Conservation (phyloP, 768 basidiomycete species). For the Boletus bicolor region DNA sequence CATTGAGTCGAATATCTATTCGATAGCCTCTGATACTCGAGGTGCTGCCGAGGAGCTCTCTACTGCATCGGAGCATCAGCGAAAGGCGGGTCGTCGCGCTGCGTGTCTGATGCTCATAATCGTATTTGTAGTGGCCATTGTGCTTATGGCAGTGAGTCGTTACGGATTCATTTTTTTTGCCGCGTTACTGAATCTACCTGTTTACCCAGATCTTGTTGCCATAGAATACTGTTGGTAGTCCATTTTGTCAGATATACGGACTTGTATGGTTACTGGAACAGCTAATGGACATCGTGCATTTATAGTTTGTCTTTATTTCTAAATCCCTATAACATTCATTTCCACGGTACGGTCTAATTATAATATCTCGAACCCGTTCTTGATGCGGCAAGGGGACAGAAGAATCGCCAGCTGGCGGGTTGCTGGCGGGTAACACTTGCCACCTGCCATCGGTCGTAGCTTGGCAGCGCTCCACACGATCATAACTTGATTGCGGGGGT, state of each 20-base stretch:
- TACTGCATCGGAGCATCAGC: slow-evolving; percentile 90
- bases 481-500: too few relatives aligned
- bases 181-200: background rate
- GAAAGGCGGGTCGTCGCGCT: slow-evolving; percentile 87
- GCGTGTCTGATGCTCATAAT: slow-evolving; percentile 88
- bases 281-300: slow-evolving; percentile 15
- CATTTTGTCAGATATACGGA: background rate
- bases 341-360: background rate
- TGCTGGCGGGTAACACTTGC: background rate
- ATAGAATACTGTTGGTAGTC: slow-evolving; percentile 8
- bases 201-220: slow-evolving; percentile 24
- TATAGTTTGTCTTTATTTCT: slow-evolving; percentile 27
- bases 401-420: background rate
- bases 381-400: background rate
- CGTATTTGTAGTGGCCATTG: slow-evolving; percentile 80
- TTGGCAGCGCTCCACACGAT: background rate
- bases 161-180: background rate
- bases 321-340: slow-evolving; percentile 15
- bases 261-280: slow-evolving; percentile 8
- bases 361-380: background rate
- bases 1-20: slow-evolving; percentile 90
- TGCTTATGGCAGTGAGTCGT: slow-evolving; percentile 82
- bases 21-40: slow-evolving; percentile 76
- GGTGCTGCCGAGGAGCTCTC: slow-evolving; percentile 84
- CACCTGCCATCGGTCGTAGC: background rate